These are phyloP conservation scores for Beta corolliflora DNA, from an alignment of 179 eudicot genomes.

Conservation along the genomic window DNA sequence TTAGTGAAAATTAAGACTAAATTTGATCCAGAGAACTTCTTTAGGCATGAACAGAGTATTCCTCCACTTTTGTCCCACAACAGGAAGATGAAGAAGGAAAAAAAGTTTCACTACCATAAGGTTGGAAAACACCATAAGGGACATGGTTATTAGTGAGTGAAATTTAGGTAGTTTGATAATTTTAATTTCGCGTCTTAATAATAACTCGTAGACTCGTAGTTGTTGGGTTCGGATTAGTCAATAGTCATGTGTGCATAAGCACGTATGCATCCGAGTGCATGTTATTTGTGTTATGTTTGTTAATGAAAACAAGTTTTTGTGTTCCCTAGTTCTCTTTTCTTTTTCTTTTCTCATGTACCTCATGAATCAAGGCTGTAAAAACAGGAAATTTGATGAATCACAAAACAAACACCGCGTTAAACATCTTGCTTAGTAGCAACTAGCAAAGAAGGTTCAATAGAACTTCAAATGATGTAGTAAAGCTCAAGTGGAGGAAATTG, in stretches of 20 bases:
- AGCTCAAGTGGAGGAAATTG: neutral
- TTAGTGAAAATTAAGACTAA: constrained; percentile 43
- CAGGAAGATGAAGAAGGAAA: neutral
- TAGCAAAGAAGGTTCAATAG: neutral
- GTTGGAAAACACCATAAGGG: constrained; percentile 29
- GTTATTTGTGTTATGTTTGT: constrained; percentile 14
- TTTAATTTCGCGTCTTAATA: neutral
- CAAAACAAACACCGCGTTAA: neutral
- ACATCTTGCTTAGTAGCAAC: neutral
- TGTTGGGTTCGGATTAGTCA: constrained; percentile 12
- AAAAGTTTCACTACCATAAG: constrained; percentile 22
- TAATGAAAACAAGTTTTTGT: constrained; percentile 17
- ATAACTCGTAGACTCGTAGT: neutral
- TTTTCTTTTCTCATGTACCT: no score
- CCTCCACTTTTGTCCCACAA: constrained; percentile 22
- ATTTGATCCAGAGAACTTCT: constrained; percentile 42
- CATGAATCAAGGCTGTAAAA: no score
- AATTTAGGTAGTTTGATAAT: neutral
- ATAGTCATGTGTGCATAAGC: neutral
- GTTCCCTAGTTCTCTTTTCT: neutral
- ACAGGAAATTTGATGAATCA: no score
- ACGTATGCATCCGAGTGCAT: constrained; percentile 8
- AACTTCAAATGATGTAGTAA: neutral
- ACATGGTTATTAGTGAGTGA: neutral
- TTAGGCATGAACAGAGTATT: constrained; percentile 39